Percentiles rank a stretch among this genome's conserved stretches.
phyloP scores from a whole-genome alignment of 2,329 filamentous ascomycete species.

The Aspergillus pseudoglaucus region DNA sequence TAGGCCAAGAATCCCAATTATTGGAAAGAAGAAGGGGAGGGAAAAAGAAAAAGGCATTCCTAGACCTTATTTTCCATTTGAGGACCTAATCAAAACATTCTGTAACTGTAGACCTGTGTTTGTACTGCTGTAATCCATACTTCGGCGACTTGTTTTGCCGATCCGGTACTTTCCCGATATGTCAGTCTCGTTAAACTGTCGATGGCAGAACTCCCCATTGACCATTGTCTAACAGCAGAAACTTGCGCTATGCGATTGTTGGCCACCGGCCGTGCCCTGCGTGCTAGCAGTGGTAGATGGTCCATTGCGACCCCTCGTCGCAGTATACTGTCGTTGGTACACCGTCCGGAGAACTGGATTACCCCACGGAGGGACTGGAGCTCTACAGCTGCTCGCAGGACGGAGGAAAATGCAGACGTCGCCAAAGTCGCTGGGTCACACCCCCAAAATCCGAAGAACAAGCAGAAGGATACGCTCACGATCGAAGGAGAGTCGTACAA shows the following conservation, averaged over 20 bases:
- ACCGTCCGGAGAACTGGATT: conserved; percentile 11
- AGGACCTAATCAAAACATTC: too few species aligned
- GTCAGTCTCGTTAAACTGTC: background rate
- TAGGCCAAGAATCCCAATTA: background rate
- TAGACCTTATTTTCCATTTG: too few species aligned
- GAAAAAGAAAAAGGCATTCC: background rate
- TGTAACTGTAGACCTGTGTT: background rate
- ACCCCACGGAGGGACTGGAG: conserved; percentile 23
- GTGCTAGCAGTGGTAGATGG: conserved; percentile 30
- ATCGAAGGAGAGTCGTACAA: conserved; percentile 60
- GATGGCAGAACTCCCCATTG: too few species aligned
- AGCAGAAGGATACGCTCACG: conserved; percentile 33
- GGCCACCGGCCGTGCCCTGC: conserved; percentile 34
- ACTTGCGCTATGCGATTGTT: conserved; percentile 28
- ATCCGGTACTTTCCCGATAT: background rate
- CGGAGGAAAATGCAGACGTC: conserved; percentile 9
- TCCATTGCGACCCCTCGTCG: conserved; percentile 19
- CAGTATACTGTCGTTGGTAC: conserved; percentile 13
- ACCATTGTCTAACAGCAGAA: too few species aligned
- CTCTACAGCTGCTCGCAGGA: conserved; percentile 25
- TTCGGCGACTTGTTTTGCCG: conserved; percentile 5
- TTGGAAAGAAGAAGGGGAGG: background rate
- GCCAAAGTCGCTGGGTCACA: conserved; percentile 1
- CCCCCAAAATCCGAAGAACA: conserved; percentile 5
- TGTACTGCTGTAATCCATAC: background rate